phyloP scores from a whole-genome alignment of 371 early-diverging fungal genomes.

The Syncephalastrum sp. region DNA sequence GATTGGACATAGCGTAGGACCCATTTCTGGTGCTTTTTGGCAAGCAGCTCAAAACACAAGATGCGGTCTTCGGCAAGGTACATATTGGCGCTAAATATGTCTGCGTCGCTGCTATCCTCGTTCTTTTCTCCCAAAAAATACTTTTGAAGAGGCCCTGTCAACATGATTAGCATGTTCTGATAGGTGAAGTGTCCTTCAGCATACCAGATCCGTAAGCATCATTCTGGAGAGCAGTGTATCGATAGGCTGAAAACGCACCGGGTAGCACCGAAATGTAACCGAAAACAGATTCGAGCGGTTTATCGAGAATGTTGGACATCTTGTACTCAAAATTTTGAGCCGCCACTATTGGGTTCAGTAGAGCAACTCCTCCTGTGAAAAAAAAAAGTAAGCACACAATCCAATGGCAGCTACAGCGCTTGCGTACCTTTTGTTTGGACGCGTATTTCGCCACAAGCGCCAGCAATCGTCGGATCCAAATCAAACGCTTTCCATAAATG shows the following conservation, averaged over 20 bases:
- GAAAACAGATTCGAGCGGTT: conserved; percentile 85
- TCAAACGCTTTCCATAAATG: conserved; percentile 83
- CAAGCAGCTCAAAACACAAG: conserved; percentile 82
- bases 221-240: conserved; percentile 76
- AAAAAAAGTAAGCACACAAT: conserved; percentile 29
- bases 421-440: conserved; percentile 28
- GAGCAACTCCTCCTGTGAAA: conserved; percentile 70
- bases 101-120: conserved; percentile 20
- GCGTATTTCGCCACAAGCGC: conserved; percentile 87
- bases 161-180: background rate
- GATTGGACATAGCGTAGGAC: conserved; percentile 62
- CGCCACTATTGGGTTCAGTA: conserved; percentile 84
- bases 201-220: conserved; percentile 46
- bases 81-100: conserved; percentile 73
- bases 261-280: conserved; percentile 87
- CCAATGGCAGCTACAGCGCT: conserved; percentile 42
- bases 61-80: conserved; percentile 84
- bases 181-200: background rate
- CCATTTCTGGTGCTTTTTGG: conserved; percentile 71
- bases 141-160: conserved; percentile 62
- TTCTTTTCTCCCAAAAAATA: conserved; percentile 78
- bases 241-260: conserved; percentile 87
- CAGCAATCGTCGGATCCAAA: conserved; percentile 65
- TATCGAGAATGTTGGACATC: conserved; percentile 87
- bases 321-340: conserved; percentile 95